phyloP scores from a whole-genome alignment of 2,329 filamentous ascomycete species.

The Xylariaceae sp. region DNA sequence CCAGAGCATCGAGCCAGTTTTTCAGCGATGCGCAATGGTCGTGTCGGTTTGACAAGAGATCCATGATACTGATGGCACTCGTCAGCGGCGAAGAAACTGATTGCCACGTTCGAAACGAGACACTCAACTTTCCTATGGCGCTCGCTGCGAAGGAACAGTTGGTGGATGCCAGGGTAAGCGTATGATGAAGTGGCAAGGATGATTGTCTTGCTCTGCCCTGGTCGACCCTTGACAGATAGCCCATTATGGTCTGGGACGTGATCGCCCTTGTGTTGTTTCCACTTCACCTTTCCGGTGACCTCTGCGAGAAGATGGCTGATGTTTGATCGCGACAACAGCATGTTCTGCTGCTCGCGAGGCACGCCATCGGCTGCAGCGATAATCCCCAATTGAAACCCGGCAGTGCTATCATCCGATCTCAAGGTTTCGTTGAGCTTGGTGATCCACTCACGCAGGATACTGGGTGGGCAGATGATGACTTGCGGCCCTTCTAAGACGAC shows the following conservation, averaged over 20 bases:
- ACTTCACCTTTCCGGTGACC: background rate
- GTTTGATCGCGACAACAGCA: background rate
- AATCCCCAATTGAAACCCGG: background rate
- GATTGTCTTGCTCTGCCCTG: constrained; percentile 3
- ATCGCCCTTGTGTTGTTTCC: background rate
- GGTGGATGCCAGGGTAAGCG: constrained; percentile 1
- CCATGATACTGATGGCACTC: constrained; percentile 1
- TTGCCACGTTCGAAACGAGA: background rate
- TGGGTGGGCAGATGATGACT: constrained; percentile 2
- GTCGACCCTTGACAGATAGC: background rate
- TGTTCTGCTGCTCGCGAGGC: background rate
- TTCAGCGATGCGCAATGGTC: background rate
- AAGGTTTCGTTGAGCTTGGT: background rate
- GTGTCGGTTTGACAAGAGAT: background rate
- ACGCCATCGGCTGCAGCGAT: background rate
- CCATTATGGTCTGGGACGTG: background rate
- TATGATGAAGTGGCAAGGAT: constrained; percentile 1
- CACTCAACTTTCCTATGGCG: background rate
- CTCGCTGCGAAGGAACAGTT: background rate
- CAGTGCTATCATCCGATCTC: background rate
- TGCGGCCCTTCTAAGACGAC: constrained; percentile 1
- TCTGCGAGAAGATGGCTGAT: background rate
- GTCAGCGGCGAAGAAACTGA: background rate
- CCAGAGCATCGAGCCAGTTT: background rate
- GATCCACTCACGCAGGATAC: background rate